A percentile compares a stretch with the other conserved stretches of the same genome.
Conservation (phyloP, 768 basidiomycete genomes). For the Calocera viscosa region DNA sequence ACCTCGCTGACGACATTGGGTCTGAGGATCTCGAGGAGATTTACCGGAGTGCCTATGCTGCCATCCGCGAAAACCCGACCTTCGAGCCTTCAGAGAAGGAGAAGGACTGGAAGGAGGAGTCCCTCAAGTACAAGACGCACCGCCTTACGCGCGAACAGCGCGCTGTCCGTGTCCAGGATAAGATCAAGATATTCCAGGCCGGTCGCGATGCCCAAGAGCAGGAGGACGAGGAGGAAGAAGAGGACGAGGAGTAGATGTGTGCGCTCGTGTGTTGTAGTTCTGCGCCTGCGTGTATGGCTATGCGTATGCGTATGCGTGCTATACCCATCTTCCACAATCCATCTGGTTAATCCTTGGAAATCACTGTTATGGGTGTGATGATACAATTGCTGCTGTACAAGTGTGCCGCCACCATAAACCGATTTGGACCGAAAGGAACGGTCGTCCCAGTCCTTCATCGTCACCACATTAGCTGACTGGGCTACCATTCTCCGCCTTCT, state of each 20-base stretch:
- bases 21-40: slow-evolving; percentile 97
- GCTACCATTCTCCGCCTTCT: neutral
- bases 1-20: slow-evolving; percentile 89
- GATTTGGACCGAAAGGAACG: too few relatives aligned
- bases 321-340: neutral
- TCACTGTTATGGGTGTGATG: neutral
- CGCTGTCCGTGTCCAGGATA: slow-evolving; percentile 64
- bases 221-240: slow-evolving; percentile 39
- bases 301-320: slow-evolving; percentile 4
- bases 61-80: slow-evolving; percentile 86
- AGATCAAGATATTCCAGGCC: slow-evolving; percentile 82
- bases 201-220: slow-evolving; percentile 34
- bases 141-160: slow-evolving; percentile 70
- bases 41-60: slow-evolving; percentile 81
- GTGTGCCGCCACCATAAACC: neutral
- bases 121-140: slow-evolving; percentile 50
- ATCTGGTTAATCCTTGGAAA: neutral
- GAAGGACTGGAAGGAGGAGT: slow-evolving; percentile 83
- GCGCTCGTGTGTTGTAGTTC: neutral
- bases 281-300: neutral
- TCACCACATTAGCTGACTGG: neutral
- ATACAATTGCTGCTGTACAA: neutral
- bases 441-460: too few relatives aligned
- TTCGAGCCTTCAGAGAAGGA: slow-evolving; percentile 86
- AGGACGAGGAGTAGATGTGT: slow-evolving; percentile 30